Evolutionary conservation across 805 yeast species (phyloP), one percentile per base, ranked within the genome.

Genomic region (Wickerhamomyces bisporus): DNA sequence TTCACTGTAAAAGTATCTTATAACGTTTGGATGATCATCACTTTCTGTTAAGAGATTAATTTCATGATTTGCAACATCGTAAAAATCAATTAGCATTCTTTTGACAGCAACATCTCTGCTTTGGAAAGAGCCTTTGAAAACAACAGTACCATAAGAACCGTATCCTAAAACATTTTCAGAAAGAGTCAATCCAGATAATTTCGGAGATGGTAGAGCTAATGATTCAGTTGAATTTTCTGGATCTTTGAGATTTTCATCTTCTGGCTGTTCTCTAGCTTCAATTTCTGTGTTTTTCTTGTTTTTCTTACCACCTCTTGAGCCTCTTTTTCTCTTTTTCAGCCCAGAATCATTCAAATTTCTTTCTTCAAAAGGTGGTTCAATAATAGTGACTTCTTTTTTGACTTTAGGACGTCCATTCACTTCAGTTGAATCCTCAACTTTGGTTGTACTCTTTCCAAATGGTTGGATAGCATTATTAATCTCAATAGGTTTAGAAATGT

Each of bases 71-170:
- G 98, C 98, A 40, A 91, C 77, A 53, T 93, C 97, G 60, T 85
- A 91, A 54, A 89, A 93, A 56, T 89, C 96, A 26, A 89, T 70
- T 37, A 93, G 66, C 95, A 93, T 86, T 51, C 98, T 66, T 58
- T 93, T 93, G 6, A 93, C 94, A 0, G 98, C 98, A 6, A 93
- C 98, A 1, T 95, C 96, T 40, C 98, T 71, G 48, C 79, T 81
- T 55, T 91, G 96, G 63, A 89, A 93, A 5, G 77, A 73, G 1
- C 98, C 98, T 55, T 81, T 78, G 55, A 79, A 87, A 1, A 93
- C 98, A 21, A 91, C 87, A 0, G 98, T 93, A 20, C 98, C 98
- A 50, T 89, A 96, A 1, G 96, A 86, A 1, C 98, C 98, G 57
- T 86, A 87, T 1, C 98, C 98, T 35, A 93, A 63, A n/a, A 88